phyloP scores from a whole-genome alignment of 1,139 yeast genomes.

The Saccharomycopsis crataegensis region DNA sequence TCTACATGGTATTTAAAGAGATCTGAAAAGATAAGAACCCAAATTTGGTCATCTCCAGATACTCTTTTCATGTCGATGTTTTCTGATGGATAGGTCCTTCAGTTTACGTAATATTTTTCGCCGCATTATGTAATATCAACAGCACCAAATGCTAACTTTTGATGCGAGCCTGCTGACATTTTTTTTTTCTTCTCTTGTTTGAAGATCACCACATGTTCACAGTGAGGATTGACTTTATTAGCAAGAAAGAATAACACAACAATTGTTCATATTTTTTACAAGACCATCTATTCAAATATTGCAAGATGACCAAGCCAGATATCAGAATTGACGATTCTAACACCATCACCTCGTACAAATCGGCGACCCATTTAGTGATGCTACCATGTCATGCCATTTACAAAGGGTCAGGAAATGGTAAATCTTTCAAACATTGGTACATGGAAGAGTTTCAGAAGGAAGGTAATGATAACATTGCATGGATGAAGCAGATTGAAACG shows the following conservation, averaged over 20 bases:
- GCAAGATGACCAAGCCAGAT: background rate
- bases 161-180: background rate
- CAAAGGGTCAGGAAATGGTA: constrained; percentile 18
- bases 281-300: no score
- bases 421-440: constrained; percentile 43
- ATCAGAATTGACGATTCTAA: background rate
- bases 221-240: background rate
- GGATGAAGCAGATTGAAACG: constrained; percentile 43
- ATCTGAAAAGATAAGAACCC: no score
- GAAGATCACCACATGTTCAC: background rate
- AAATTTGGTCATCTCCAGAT: no score
- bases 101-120: no score
- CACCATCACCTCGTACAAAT: background rate
- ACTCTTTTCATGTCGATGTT: no score
- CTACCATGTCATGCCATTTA: constrained; percentile 20
- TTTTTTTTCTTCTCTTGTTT: background rate
- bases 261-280: background rate
- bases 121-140: no score
- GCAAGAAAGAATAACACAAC: background rate
- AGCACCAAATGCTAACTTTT: no score
- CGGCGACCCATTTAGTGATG: constrained; percentile 6
- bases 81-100: no score
- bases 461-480: constrained; percentile 60
- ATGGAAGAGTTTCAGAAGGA: constrained; percentile 61
- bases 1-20: no score